Evolutionary conservation across 1,284 basidiomycete genomes (phyloP), one percentile per base, ranked within the genome.

Genomic region (Porogramme epimiltina): DNA sequence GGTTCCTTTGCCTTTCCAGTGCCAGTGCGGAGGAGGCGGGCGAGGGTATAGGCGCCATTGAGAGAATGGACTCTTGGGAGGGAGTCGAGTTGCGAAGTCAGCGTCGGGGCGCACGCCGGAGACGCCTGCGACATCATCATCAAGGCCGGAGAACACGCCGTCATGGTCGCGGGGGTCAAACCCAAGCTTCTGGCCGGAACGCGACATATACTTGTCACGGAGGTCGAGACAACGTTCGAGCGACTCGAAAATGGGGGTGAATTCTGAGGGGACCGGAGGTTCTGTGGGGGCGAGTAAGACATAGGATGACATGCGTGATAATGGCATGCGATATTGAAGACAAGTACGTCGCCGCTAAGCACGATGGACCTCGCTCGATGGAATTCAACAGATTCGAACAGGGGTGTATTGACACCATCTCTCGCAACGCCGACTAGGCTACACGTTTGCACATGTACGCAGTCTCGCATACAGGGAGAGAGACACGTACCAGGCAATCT

Each of bases 1-100:
- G 2, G 77, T 74, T n/a, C 81, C 72, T 41, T 81, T 74, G 20
- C 81, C 77, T 25, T 75, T 80, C 85, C 89, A 93, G 63, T 92
- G 90, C 95, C 95, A 98, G 64, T 94, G 93, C 0, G 94, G 95
- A 2, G 92, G 89, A 0, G 95, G 95, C 5, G 95, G 94, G 3
- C 78, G 81, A 0, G 95, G 95, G 61, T 95, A 95, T 58, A 97
- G 89, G 50, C 81, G 82, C 95, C 95, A 98, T 5, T 81, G 73
- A 37, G 80, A 64, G 51, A 76, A 71, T 19, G 69, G 71, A 11
- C 70, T 68, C n/a, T 64, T 49, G 20, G 72, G 58, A 3, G 56
- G 46, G 11, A 47, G 26, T 8, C 49, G 55, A 44, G 52, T 19
- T 9, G 45, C 45, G 46, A 59, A 70, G 45, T 82, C 74, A 15